Conservation (phyloP, 495 filamentous ascomycete genomes). For the Podospora sp. region DNA sequence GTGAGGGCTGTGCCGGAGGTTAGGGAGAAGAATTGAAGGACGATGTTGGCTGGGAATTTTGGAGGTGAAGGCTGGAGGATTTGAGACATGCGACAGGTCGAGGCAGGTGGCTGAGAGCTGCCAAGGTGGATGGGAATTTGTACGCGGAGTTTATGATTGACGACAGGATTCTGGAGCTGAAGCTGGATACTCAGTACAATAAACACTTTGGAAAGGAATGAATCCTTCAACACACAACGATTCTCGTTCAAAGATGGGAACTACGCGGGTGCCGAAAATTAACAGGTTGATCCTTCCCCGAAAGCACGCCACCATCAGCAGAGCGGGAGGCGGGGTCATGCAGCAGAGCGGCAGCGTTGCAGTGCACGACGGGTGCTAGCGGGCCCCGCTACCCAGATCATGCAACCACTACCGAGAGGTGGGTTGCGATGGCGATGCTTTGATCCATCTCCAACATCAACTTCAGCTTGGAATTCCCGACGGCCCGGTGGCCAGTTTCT, state of each 20-base stretch:
- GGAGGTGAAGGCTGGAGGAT: background rate
- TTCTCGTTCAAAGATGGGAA: background rate
- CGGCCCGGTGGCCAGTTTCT: background rate
- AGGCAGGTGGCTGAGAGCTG: background rate
- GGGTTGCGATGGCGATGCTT: background rate
- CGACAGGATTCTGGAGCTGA: background rate
- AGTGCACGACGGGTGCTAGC: slow-evolving; percentile 7
- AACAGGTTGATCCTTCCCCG: background rate
- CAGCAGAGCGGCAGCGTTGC: slow-evolving; percentile 1
- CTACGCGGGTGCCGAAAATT: too few species aligned
- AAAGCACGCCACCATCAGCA: background rate
- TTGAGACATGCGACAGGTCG: background rate
- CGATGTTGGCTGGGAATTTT: background rate
- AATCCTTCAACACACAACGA: background rate
- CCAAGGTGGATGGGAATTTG: background rate
- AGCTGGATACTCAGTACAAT: background rate
- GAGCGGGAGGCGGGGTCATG: background rate
- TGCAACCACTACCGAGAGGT: slow-evolving; percentile 27
- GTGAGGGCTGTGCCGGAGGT: slow-evolving; percentile 5
- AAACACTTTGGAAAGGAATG: background rate
- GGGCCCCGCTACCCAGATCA: slow-evolving; percentile 16
- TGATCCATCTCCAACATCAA: background rate
- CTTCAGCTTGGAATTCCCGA: background rate
- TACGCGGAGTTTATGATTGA: background rate
- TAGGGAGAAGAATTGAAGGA: slow-evolving; percentile 15